Base-by-base conservation (phyloP, 2,329 filamentous ascomycete species). In the Grosmannia clavigera region DNA sequence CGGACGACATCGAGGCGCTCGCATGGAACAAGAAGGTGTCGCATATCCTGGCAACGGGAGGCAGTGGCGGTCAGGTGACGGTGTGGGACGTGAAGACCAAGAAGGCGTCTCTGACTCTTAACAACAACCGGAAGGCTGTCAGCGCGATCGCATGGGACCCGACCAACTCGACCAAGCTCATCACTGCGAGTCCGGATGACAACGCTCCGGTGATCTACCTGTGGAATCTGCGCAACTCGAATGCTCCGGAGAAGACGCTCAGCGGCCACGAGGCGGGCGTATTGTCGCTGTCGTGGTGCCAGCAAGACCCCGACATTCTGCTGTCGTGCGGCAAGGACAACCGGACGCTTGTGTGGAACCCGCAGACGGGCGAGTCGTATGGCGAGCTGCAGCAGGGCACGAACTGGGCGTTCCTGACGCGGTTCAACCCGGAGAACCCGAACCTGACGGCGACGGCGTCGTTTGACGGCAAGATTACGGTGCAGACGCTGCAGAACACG, bases 1-100 rank as follows among this genome's bases (percentile, higher is more conserved):
- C 91, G 48, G 92, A 97, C 68, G 94, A 99, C 67, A 89, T 97
- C 65, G 94, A 97, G 69, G 95, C 92, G 66, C 79, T 99, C 62
- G 92, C 96, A 67, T 99, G 95, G 95, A 99, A 99, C 75, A 92
- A 91, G 70, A 97, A 95, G 76, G 92, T 97, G 51, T 84, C 92
- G 16, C 92, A 99, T 71, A 99, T 99, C 71, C 77, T 99, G 66
- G 94, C 92, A 22, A 97, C 92, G 11, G 94, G 94, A 65, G 92
- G 92, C 70, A 88, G 85, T 63, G 92, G 91, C 57, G 94, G 94
- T 5, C 95, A 97, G 69, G 92, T 97, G 43, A 97, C 94, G 2
- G 92, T 99, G 22, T 99, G 94, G 94, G 94, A 99, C 75, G 81
- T 97, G 65, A 96, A 96, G 78, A 91, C 90, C 14, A 97, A 96